Conservation (phyloP, 352 stramenopile species). For the Blastocystis sp. region DNA sequence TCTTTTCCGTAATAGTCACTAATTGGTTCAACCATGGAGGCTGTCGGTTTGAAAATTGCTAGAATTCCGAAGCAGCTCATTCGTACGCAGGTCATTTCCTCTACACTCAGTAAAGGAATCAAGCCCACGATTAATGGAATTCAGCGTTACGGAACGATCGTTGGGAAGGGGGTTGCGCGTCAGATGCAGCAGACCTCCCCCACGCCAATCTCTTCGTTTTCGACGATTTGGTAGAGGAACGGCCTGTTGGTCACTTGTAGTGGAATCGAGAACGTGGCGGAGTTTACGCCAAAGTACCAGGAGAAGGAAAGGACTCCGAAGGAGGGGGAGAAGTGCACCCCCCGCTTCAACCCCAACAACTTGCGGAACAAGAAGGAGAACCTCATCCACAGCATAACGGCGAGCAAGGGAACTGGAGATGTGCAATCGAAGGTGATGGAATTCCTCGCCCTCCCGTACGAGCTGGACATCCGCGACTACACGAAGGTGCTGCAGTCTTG, state of each 20-base stretch:
- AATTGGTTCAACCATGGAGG: slow-evolving; percentile 25
- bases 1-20: not conserved
- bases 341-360: slow-evolving; percentile 18
- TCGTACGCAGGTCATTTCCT: slow-evolving; percentile 4
- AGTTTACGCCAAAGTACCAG: slow-evolving; percentile 40
- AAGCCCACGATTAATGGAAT: slow-evolving; percentile 52
- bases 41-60: slow-evolving; percentile 46
- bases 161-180: not conserved
- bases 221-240: slow-evolving; percentile 28
- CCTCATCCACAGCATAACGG: slow-evolving; percentile 33
- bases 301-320: slow-evolving; percentile 6
- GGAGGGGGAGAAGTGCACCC: slow-evolving; percentile 21
- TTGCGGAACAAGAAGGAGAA: slow-evolving; percentile 51
- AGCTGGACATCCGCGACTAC: slow-evolving; percentile 68
- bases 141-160: slow-evolving; percentile 2
- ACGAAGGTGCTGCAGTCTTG: slow-evolving; percentile 56
- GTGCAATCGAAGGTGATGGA: slow-evolving; percentile 49
- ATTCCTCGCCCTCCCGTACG: slow-evolving; percentile 57
- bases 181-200: not conserved
- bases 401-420: slow-evolving; percentile 44
- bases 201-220: slow-evolving; percentile 22
- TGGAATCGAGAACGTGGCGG: slow-evolving; percentile 46
- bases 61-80: slow-evolving; percentile 54
- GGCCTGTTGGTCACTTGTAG: not conserved
- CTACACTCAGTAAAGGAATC: slow-evolving; percentile 26